phyloP scores from a whole-genome alignment of 2,329 filamentous ascomycete genomes.

The Talaromyces sp. region DNA sequence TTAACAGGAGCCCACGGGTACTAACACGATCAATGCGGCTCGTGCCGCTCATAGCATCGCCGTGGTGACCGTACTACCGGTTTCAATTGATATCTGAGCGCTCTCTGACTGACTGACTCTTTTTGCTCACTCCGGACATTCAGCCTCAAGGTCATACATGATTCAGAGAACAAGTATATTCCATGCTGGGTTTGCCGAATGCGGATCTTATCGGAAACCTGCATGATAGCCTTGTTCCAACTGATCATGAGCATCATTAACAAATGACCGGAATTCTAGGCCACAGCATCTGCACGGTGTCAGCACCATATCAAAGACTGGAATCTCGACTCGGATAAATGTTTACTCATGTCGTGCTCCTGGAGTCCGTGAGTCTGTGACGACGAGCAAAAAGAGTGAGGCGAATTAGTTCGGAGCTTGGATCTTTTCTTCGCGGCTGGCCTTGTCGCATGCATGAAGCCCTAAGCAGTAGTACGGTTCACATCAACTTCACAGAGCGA shows the following conservation, averaged over 20 bases:
- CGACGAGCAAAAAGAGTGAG: conserved; percentile 2
- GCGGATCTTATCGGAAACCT: neutral
- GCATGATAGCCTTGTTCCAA: neutral
- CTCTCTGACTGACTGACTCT: neutral
- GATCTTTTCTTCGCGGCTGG: neutral
- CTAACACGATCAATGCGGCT: neutral
- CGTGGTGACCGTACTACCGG: neutral
- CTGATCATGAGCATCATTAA: neutral
- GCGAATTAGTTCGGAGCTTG: neutral
- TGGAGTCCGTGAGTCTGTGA: no score
- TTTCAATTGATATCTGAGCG: neutral
- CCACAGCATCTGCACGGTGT: neutral
- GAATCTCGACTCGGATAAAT: neutral
- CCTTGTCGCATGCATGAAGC: conserved; percentile 1
- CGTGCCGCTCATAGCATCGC: neutral
- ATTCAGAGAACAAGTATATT: neutral
- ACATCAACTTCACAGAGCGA: neutral
- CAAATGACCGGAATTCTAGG: neutral
- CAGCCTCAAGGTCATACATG: conserved; percentile 2
- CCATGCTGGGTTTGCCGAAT: neutral
- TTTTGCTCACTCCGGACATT: neutral
- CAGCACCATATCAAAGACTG: neutral
- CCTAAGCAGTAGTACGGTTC: neutral
- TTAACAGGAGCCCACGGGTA: neutral
- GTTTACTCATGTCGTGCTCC: neutral